These are phyloP conservation scores for Nicotiana noctiflora DNA, from an alignment of 257 asterid genomes.

Conservation along the genomic window DNA sequence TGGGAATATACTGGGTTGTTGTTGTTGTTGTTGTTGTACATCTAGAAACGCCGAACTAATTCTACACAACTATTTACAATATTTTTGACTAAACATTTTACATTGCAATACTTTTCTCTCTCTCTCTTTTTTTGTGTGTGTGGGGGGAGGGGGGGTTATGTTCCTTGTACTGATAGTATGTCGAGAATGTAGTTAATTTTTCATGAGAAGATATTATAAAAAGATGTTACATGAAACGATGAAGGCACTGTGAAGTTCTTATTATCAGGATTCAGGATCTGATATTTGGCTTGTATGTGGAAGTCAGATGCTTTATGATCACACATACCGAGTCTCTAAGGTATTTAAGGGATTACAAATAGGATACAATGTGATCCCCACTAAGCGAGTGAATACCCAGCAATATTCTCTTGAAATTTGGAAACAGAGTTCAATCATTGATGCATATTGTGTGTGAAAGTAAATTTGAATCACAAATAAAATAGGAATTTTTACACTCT, in stretches of 20 bases:
- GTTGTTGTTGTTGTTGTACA: too few species aligned
- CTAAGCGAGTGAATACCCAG: background rate
- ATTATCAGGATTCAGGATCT: background rate
- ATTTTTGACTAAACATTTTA: background rate
- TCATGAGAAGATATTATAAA: background rate
- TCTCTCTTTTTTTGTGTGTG: too few species aligned
- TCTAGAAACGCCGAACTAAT: background rate
- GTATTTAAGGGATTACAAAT: background rate
- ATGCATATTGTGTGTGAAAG: background rate
- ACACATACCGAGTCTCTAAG: background rate
- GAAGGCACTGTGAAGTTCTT: background rate
- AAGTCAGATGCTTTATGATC: background rate
- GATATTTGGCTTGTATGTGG: background rate
- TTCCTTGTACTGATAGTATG: background rate
- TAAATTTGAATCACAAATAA: background rate
- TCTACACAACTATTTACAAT: background rate
- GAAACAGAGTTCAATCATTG: background rate
- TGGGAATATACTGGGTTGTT: too few species aligned
- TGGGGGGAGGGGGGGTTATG: background rate
- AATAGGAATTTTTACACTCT: too few species aligned
- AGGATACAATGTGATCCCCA: background rate
- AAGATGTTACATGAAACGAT: background rate
- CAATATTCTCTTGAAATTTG: background rate
- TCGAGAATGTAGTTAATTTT: background rate
- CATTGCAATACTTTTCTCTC: background rate